phyloP scores from a whole-genome alignment of 164 flowering plant species.

The Dillenia suffruticosa region DNA sequence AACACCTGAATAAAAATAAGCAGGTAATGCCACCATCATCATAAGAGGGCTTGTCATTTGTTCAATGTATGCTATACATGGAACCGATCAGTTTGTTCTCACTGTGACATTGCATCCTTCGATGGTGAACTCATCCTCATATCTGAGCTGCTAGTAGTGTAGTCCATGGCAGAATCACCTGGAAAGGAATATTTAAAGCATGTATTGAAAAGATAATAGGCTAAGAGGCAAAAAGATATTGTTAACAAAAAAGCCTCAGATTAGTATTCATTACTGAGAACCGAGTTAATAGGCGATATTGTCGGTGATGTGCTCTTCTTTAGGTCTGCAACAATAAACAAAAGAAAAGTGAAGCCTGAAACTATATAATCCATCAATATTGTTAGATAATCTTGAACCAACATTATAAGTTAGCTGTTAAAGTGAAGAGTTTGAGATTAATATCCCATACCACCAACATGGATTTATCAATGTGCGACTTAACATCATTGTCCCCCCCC shows the following conservation, averaged over 20 bases:
- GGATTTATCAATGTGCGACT: no score
- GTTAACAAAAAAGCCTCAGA: neutral
- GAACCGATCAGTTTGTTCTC: conserved; percentile 1
- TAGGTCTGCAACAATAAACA: conserved; percentile 24
- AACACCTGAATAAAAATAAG: conserved; percentile 41
- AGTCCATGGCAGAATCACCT: conserved; percentile 57
- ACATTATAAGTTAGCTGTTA: no score
- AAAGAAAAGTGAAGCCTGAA: neutral
- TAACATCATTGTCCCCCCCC: no score
- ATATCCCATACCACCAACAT: no score
- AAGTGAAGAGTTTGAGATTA: no score
- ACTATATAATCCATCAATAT: no score
- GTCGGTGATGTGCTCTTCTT: conserved; percentile 27
- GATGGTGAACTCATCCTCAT: conserved; percentile 18
- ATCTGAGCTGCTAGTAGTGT: conserved; percentile 18
- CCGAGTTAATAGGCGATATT: conserved; percentile 34
- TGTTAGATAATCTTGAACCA: no score
- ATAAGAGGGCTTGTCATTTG: conserved; percentile 4
- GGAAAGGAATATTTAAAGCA: neutral
- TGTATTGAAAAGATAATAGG: neutral
- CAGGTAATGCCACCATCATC: conserved; percentile 21
- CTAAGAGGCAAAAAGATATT: neutral
- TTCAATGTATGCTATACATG: conserved; percentile 9
- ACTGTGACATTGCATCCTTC: conserved; percentile 38
- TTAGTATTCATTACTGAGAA: conserved; percentile 27